phyloP scores from a whole-genome alignment of 2,329 filamentous ascomycete genomes.

The Blastomyces gilchristii region DNA sequence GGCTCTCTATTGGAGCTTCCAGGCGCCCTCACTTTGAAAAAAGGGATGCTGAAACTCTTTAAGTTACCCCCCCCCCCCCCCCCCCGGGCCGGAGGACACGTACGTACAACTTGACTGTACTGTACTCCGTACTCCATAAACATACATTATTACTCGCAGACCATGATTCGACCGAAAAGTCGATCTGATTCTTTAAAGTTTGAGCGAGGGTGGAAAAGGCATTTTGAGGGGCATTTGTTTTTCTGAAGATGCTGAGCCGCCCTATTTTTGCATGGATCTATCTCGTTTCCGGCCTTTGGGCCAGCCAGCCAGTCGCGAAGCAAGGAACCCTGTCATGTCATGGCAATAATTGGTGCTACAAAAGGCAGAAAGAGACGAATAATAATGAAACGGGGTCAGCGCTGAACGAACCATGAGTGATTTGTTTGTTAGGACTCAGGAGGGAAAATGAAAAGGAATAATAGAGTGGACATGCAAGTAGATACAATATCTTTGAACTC shows the following conservation, averaged over 20 bases:
- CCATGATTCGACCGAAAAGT: not conserved
- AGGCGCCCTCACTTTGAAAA: not conserved
- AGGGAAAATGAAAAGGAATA: not conserved
- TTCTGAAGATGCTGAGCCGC: not conserved
- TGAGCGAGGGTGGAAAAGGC: not conserved
- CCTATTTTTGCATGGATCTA: not conserved
- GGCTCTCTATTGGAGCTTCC: not conserved
- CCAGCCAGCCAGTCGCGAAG: not conserved
- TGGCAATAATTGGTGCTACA: not conserved
- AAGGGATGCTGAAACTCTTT: too few species aligned
- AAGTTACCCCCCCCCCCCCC: too few species aligned
- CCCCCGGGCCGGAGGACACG: too few species aligned
- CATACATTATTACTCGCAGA: too few species aligned
- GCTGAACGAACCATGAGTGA: too few species aligned
- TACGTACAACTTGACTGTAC: too few species aligned
- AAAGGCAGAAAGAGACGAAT: not conserved
- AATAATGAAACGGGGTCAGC: not conserved
- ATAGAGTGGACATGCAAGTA: not conserved
- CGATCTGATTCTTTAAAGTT: not conserved
- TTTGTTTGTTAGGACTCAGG: not conserved
- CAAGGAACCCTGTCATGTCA: not conserved
- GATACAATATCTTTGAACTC: not conserved
- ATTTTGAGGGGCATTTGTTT: not conserved
- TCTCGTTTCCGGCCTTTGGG: not conserved
- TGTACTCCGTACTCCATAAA: too few species aligned